These are phyloP conservation scores for Physocladia obscura DNA, from an alignment of 192 early-diverging fungal genomes.

Conservation along the genomic window DNA sequence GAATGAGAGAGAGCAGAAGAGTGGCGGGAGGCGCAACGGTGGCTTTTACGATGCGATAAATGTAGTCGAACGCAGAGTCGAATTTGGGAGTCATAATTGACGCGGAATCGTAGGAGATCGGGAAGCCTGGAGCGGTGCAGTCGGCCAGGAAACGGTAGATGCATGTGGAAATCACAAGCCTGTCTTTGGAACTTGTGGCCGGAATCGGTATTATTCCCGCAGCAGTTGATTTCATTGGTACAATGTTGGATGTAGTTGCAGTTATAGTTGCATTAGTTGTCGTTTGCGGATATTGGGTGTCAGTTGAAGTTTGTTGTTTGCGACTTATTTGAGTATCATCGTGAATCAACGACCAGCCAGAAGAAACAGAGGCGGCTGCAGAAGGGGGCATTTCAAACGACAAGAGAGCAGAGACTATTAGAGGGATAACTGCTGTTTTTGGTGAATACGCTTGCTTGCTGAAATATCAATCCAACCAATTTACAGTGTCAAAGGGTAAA, in stretches of 20 bases:
- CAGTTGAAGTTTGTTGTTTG: no score
- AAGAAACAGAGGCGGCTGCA: no score
- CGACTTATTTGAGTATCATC: no score
- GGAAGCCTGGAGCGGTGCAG: background rate
- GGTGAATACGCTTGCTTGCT: no score
- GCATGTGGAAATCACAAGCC: background rate
- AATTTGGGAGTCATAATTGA: background rate
- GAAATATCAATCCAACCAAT: no score
- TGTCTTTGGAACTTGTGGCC: background rate
- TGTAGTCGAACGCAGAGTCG: slow-evolving; percentile 23
- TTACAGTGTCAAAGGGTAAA: no score
- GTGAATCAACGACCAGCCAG: no score
- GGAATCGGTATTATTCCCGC: background rate
- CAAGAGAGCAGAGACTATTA: no score
- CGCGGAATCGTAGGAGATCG: background rate
- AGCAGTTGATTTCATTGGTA: background rate
- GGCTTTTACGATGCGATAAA: slow-evolving; percentile 16
- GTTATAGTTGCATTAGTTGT: background rate
- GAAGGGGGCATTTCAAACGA: no score
- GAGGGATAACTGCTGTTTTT: no score
- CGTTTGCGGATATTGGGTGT: no score
- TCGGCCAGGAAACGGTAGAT: background rate
- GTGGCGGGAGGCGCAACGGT: slow-evolving; percentile 19
- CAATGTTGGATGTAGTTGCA: background rate
- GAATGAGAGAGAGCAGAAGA: background rate